Evolutionary conservation across 306 rosid species (phyloP), one percentile per base, ranked within the genome.

Genomic region (Arachis hypogaea): DNA sequence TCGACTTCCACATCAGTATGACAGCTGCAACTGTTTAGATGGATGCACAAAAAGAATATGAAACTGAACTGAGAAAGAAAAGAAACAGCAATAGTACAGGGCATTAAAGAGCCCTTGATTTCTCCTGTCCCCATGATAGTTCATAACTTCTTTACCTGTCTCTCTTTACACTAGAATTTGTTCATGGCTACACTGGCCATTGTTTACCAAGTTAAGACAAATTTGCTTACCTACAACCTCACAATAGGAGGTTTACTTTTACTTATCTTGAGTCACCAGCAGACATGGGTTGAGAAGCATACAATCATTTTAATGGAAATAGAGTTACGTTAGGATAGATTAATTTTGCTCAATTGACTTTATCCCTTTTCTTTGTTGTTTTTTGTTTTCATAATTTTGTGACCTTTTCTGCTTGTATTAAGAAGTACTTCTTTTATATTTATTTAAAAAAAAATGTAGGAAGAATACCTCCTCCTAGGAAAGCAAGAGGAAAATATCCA

Each of bases 401-500:
- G 56, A 36, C 12, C 43, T 68, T 59, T 68, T 18, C 30, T 59
- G 8, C 11, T 57, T 42, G 46, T 45, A 43, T 59, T 11, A 59
- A 47, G 28, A 65, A 59, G 59, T 50, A 38, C 41, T 40, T 44
- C 11, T 22, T 62, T 50, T 69, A 51, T 77, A 18, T 41, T 2
- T 4, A 41, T 4, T 4, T 4, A 69, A 7, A 14, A 45, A 67
- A 58, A 68, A 30, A 22, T 16, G 10, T 1, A 51, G 22, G 44
- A 59, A 55, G 5, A 80, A 69, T 33, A 78, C 42, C 45, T 59
- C 44, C 44, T 63, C 38, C 70, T 14, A 46, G 6, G 12, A 18
- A 63, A 71, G 28, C 36, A 68, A 64, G 73, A 71, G 49, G 59
- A 55, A 60, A 51, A 52, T 33, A 66, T 54, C 63, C 16, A 71